Evolutionary conservation across 345 rosid genomes (phyloP), one percentile per base, ranked within the genome.

Genomic region (Gossypium rotundifolium): DNA sequence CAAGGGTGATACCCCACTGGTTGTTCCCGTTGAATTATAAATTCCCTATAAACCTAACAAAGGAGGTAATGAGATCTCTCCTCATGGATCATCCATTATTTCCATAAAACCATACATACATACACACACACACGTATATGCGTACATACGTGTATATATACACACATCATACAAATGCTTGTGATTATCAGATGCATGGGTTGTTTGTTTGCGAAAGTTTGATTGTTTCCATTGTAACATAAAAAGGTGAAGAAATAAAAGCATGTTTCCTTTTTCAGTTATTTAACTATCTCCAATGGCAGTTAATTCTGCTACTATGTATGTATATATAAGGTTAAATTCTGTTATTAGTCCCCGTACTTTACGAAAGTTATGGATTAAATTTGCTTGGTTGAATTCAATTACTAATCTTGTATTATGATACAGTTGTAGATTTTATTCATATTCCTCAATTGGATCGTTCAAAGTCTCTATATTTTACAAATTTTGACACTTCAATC

Each of bases 1-100:
- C 4, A 81, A 89, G 81, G 96, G 90, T 45, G 87, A 78, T 38
- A 73, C 86, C 20, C 90, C 98, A 0, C 11, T 87, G 73, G 85
- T 85, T 44, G 77, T 94, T 23, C 53, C 81, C 66, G 78, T 91
- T 1, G 86, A 91, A 75, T 33, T 92, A 40, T 87, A 65, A 80
- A 42, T 62, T 70, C 18, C 17, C 64, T 67, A 11, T 13, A 40
- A 62, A n/a, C 45, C 65, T 58, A 62, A 29, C 58, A 72, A 57
- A 60, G 63, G 71, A 53, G 38, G 42, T 48, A 14, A 22, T 17
- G 0, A 18, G 23, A n/a, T 52, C 22, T 2, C 13, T 18, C 62
- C 44, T 70, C 18, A 9, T 27, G 60, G 25, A 55, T 40, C 51
- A 33, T 71, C 52, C 11, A 20, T 40, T 54, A 3, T 67, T 48